Base-by-base conservation (phyloP, 129 eudicot species). In the Tanacetum coccineum region DNA sequence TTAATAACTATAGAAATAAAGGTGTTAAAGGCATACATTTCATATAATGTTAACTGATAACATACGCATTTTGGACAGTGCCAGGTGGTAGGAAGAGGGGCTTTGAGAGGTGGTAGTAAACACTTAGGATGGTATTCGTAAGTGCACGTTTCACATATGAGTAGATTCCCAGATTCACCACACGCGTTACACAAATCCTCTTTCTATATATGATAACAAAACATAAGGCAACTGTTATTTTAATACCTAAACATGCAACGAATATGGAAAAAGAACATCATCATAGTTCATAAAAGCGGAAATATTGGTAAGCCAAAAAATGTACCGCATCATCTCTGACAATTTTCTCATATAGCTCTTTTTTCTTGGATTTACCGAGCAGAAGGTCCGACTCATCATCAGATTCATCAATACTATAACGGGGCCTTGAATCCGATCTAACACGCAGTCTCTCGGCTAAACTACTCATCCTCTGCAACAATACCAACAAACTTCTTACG, bases 41-140 rank as follows among this genome's bases (percentile, higher is more conserved):
- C 9, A 22, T 53, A 42, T 45, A 71, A 52, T 20, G 70, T 17
- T 18, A 49, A 10, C 56, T 28, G 40, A 76, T 63, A 64, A 71
- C 97, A 58, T 94, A 94, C 99, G 72, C 99, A 94, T 85, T 87
- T 96, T 20, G 99, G 97, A 67, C 99, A 94, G 66, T 83, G 79
- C 99, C 99, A 94, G 77, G 72, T 62, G 78, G 67, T 54, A 62
- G 96, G 95, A 72, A 74, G 62, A 75, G 97, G 95, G 49, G 84
- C 94, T 85, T 76, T 94, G 50, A 89, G 59, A 10, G 84, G 89
- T 4, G 95, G 99, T 25, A 84, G 58, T 72, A 94, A 81, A 78
- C 99, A 94, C 75, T 78, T 87, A 19, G 94, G 90, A 52, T 94
- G 99, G 83, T 94, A 94, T 1, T 90, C 76, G 63, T 94, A 94